These are phyloP conservation scores for Albizia julibrissin DNA, from an alignment of 306 rosid genomes.

Conservation along the genomic window DNA sequence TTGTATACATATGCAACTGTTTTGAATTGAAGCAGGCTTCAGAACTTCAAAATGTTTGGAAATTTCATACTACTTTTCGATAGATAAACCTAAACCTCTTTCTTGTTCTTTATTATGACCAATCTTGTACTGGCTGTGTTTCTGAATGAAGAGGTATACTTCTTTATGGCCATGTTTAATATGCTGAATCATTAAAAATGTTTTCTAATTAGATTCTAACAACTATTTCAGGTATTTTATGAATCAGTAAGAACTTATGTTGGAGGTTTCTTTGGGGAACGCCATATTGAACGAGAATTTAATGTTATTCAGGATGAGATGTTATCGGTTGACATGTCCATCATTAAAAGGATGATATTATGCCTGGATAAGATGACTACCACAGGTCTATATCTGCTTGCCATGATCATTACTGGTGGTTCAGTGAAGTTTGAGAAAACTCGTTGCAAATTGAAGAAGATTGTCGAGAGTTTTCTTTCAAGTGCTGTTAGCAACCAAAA, in stretches of 20 bases:
- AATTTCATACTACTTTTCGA: not conserved
- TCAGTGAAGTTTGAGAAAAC: conserved; percentile 53
- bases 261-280: conserved; percentile 56
- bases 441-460: conserved; percentile 60
- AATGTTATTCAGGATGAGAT: conserved; percentile 43
- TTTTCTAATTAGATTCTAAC: not conserved
- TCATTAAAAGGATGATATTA: conserved; percentile 41
- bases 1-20: not conserved
- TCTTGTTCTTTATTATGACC: not conserved
- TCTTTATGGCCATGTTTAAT: not conserved
- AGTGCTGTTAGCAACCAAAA: conserved; percentile 37
- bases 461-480: conserved; percentile 52
- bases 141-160: not conserved
- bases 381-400: conserved; percentile 66
- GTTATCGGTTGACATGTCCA: conserved; percentile 19
- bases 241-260: conserved; percentile 58
- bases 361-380: conserved; percentile 64
- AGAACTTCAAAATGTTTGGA: not conserved
- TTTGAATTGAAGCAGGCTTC: not conserved
- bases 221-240: conserved; percentile 62
- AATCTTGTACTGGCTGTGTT: not conserved
- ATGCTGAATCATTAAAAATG: not conserved
- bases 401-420: conserved; percentile 50
- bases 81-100: not conserved
- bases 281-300: conserved; percentile 34